These are phyloP conservation scores for Boletus tomentosulus DNA, from an alignment of 768 basidiomycete species.

Conservation along the genomic window DNA sequence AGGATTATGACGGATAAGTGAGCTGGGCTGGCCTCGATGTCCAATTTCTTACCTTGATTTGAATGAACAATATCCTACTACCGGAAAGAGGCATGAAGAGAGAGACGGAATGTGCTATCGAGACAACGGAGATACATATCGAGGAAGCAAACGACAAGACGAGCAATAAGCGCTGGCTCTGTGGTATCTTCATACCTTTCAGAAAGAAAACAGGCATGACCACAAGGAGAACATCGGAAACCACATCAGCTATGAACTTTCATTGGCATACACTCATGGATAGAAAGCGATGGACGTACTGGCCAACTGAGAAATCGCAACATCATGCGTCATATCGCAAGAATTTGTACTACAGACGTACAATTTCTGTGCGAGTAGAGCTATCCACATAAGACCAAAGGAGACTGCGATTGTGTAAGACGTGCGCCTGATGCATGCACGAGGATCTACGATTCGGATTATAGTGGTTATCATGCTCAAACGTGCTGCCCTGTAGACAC, in stretches of 20 bases:
- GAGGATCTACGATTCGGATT: slow-evolving; percentile 6
- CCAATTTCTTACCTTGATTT: slow-evolving; percentile 18
- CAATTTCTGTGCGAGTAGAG: neutral
- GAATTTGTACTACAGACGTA: neutral
- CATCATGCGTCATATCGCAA: neutral
- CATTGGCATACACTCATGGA: neutral
- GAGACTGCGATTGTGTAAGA: slow-evolving; percentile 1
- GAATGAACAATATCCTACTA: slow-evolving; percentile 4
- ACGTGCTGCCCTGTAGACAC: slow-evolving; percentile 7
- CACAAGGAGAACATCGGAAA: slow-evolving; percentile 18
- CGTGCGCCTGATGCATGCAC: neutral
- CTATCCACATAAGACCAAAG: slow-evolving; percentile 16
- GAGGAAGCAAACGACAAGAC: slow-evolving; percentile 19
- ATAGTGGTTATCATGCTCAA: slow-evolving; percentile 16
- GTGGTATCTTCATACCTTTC: slow-evolving; percentile 10
- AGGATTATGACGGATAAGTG: neutral
- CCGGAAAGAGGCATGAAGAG: slow-evolving; percentile 7
- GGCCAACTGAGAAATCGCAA: slow-evolving; percentile 12
- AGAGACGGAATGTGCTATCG: slow-evolving; percentile 7
- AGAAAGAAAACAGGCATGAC: slow-evolving; percentile 13
- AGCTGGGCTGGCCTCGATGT: neutral
- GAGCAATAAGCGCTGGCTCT: slow-evolving; percentile 12
- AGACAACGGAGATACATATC: slow-evolving; percentile 18
- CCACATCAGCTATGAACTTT: slow-evolving; percentile 12
- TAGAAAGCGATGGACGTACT: slow-evolving; percentile 3